These are phyloP conservation scores for Penicillium sp. DNA, from an alignment of 2,329 filamentous ascomycete species.

Conservation along the genomic window DNA sequence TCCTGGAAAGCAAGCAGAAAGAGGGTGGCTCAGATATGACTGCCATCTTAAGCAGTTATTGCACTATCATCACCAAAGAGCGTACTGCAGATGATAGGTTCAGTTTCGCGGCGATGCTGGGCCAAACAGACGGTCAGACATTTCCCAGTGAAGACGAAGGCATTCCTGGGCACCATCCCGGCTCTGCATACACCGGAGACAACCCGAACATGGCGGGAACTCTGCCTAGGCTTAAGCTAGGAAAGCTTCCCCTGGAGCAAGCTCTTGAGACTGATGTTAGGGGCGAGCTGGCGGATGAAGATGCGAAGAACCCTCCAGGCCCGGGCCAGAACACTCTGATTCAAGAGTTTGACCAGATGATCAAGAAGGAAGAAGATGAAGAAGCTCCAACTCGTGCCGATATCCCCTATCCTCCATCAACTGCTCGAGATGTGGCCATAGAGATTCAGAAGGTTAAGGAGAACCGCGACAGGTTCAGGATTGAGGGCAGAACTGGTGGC, in stretches of 20 bases:
- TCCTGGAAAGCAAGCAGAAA: conserved; percentile 76
- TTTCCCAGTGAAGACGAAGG: conserved; percentile 59
- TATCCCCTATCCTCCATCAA: conserved; percentile 76
- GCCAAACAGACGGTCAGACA: conserved; percentile 47
- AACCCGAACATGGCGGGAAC: conserved; percentile 50
- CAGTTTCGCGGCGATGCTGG: conserved; percentile 53
- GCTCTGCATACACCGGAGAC: conserved; percentile 52
- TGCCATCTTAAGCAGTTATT: conserved; percentile 58
- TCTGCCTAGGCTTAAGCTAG: conserved; percentile 61
- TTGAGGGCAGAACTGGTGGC: conserved; percentile 74
- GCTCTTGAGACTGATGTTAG: conserved; percentile 77
- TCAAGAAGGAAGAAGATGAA: conserved; percentile 79
- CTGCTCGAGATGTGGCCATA: conserved; percentile 81
- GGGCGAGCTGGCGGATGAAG: conserved; percentile 76
- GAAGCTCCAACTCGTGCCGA: conserved; percentile 71
- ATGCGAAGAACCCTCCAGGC: conserved; percentile 63
- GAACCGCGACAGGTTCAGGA: conserved; percentile 81
- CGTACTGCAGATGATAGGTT: conserved; percentile 50
- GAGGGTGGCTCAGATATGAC: conserved; percentile 71
- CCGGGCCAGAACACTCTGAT: conserved; percentile 65
- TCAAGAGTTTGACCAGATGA: conserved; percentile 78
- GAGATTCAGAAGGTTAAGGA: conserved; percentile 92
- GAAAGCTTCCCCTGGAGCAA: conserved; percentile 71
- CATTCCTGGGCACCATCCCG: conserved; percentile 58
- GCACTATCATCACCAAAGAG: conserved; percentile 53